Evolutionary conservation across 1,284 basidiomycete species (phyloP).

Genomic region (Marasmius oreades): DNA sequence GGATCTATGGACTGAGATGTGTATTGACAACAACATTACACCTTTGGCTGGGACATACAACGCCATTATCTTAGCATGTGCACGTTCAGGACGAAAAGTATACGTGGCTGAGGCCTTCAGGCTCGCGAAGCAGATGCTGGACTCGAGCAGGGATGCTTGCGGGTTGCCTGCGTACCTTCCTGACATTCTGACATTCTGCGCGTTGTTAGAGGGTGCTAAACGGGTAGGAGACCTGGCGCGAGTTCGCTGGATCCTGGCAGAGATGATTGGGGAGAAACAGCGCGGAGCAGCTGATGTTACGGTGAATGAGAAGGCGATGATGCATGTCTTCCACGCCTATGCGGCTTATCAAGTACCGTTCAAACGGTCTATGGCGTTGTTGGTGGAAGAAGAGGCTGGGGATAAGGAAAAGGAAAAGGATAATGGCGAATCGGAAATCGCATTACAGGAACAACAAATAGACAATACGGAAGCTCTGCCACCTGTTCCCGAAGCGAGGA

Average conservation of each 20-base stretch:
- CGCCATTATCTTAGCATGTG: constrained; percentile 78
- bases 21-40: constrained; percentile 54
- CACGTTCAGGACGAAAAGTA: constrained; percentile 53
- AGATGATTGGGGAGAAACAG: constrained; percentile 57
- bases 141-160: constrained; percentile 61
- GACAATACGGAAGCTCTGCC: constrained; percentile 7
- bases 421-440: too few species aligned
- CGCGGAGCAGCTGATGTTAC: constrained; percentile 20
- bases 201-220: constrained; percentile 87
- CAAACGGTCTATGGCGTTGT: constrained; percentile 41
- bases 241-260: constrained; percentile 88
- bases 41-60: constrained; percentile 78
- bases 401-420: too few species aligned
- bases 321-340: constrained; percentile 87
- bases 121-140: constrained; percentile 79
- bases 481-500: constrained; percentile 9
- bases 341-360: constrained; percentile 77
- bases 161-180: constrained; percentile 60
- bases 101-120: constrained; percentile 79
- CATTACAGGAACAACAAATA: constrained; percentile 4
- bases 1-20: constrained; percentile 94
- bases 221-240: constrained; percentile 79
- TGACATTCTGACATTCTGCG: constrained; percentile 71
- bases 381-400: constrained; percentile 25
- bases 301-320: constrained; percentile 75